Evolutionary conservation across 1,284 basidiomycete species (phyloP).

Genomic region (Thelephora terrestris): DNA sequence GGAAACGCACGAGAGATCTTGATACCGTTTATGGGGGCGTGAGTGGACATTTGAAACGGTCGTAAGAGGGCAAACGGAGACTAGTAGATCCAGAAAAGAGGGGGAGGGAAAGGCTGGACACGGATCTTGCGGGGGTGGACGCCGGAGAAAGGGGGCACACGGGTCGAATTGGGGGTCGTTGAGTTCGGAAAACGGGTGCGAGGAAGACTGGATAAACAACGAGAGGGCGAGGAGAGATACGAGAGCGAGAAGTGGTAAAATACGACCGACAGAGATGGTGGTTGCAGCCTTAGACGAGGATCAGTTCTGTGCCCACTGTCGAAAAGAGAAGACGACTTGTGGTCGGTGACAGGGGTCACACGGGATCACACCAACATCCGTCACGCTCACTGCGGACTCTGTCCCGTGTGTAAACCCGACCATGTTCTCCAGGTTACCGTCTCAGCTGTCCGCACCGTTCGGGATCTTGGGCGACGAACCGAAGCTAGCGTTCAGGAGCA

Average conservation of each 20-base stretch:
- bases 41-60: conserved; percentile 49
- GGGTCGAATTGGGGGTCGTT: background rate
- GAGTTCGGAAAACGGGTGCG: background rate
- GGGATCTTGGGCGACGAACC: conserved; percentile 79
- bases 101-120: background rate
- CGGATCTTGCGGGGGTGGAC: background rate
- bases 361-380: no score
- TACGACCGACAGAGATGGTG: background rate
- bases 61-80: background rate
- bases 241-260: background rate
- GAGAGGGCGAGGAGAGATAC: background rate
- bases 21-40: conserved; percentile 83
- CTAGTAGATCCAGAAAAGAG: background rate
- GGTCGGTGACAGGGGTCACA: no score
- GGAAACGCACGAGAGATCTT: conserved; percentile 75
- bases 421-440: conserved; percentile 49
- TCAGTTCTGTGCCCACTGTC: background rate
- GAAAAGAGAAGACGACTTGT: background rate
- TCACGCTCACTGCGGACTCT: background rate
- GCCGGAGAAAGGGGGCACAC: background rate
- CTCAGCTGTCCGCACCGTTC: conserved; percentile 64
- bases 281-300: background rate
- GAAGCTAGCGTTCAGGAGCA: conserved; percentile 80
- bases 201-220: background rate
- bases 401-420: background rate